Percentiles rank a stretch among this genome's conserved stretches.
phyloP scores from a whole-genome alignment of 179 eudicot species.

The Beta corolliflora region DNA sequence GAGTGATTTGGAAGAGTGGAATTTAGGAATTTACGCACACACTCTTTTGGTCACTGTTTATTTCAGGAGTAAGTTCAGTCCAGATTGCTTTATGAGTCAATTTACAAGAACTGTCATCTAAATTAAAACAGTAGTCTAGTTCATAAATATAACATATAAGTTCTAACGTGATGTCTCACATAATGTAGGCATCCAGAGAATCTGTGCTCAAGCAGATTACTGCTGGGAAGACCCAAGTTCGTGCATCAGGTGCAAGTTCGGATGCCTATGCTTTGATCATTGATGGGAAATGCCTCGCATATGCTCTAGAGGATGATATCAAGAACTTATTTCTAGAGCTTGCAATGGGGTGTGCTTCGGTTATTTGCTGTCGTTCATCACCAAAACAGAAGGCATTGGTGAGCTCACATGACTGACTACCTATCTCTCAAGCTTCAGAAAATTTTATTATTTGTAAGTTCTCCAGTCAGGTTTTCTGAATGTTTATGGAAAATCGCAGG shows the following conservation, averaged over 20 bases:
- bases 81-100: no score
- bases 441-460: not conserved
- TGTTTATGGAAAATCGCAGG: constrained; percentile 41
- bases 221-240: constrained; percentile 55
- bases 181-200: constrained; percentile 62
- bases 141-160: not conserved
- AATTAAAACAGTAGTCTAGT: not conserved
- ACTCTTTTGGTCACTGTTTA: no score
- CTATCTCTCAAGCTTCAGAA: not conserved
- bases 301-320: constrained; percentile 72
- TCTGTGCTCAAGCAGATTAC: constrained; percentile 60
- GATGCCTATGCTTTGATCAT: constrained; percentile 82
- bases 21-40: no score
- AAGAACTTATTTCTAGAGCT: constrained; percentile 68
- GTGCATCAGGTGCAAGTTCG: constrained; percentile 41
- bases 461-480: constrained; percentile 14
- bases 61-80: no score
- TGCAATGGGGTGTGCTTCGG: constrained; percentile 83
- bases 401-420: constrained; percentile 25
- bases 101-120: not conserved
- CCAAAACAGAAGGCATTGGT: constrained; percentile 96
- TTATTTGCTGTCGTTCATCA: constrained; percentile 90
- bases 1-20: no score
- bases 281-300: constrained; percentile 86
- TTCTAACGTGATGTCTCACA: constrained; percentile 16